Percentiles rank a stretch among this genome's conserved stretches.
Evolutionary conservation across 768 basidiomycete genomes (phyloP).

Genomic region (Auricularia sp.): DNA sequence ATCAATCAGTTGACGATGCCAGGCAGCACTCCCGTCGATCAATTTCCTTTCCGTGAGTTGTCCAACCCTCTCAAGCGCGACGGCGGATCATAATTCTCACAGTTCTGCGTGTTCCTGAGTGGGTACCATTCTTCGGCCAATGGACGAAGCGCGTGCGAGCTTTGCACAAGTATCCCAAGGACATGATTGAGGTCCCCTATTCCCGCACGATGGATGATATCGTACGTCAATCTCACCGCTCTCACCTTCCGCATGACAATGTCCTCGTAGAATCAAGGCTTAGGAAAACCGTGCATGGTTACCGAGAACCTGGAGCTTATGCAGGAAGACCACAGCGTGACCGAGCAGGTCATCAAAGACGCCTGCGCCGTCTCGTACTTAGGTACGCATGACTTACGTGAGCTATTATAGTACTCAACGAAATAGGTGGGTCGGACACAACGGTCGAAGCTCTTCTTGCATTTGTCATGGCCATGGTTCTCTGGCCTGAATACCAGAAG

Average conservation of each 20-base stretch:
- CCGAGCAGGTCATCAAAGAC: background rate
- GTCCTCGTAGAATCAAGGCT: background rate
- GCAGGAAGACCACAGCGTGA: background rate
- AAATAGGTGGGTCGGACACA: constrained; percentile 73
- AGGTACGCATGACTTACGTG: background rate
- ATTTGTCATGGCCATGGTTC: constrained; percentile 9
- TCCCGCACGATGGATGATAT: background rate
- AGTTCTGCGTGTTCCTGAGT: too few relatives aligned
- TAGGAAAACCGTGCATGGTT: background rate
- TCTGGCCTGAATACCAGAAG: constrained; percentile 6
- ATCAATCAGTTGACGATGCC: constrained; percentile 18
- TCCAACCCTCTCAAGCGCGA: too few relatives aligned
- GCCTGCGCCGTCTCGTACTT: background rate
- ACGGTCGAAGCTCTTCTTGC: background rate
- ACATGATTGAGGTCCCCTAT: too few relatives aligned
- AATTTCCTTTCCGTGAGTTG: constrained; percentile 21
- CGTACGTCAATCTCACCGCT: too few relatives aligned
- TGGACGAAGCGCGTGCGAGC: too few relatives aligned
- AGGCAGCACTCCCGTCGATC: constrained; percentile 23
- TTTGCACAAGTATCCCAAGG: too few relatives aligned
- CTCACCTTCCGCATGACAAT: too few relatives aligned
- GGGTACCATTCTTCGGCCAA: too few relatives aligned
- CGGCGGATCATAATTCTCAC: too few relatives aligned
- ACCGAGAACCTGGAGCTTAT: background rate
- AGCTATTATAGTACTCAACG: constrained; percentile 45